Base-by-base conservation (phyloP, 1,139 yeast genomes). In the Blastobotrys raffinosifermentans region DNA sequence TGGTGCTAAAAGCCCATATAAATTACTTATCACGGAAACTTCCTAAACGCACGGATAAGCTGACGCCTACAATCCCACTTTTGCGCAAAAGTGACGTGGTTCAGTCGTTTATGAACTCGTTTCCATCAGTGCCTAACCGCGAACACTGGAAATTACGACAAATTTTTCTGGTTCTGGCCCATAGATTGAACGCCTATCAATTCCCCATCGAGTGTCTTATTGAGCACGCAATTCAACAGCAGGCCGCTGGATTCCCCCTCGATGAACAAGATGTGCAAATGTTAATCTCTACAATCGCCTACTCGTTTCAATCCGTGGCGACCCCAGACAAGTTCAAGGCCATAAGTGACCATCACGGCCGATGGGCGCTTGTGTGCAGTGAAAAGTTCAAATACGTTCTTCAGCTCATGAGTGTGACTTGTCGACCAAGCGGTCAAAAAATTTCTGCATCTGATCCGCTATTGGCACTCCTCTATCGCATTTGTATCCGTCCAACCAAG, bases 111-210 rank as follows among this genome's bases (percentile, higher is more conserved):
- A 43, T 58, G 13, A 32, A 38, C 11, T 8, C 27, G 11, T 8
- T 25, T 8, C 27, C 27, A 13, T 14, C 7, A 13, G 26, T 42
- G 11, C 69, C 69, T 1, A 31, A 32, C 0, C 30, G 45, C 4
- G 64, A 69, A 20, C 64, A 49, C 40, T 67, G 71, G 63, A 48
- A 61, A 9, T 43, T 58, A 16, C 60, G 66, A 35, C 60, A 60
- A 34, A 54, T 66, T 23, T 65, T 73, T 35, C 62, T 67, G 42
- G 60, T 59, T 23, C 51, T 63, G 0, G 47, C 71, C 1, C 74
- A 73, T 45, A 44, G 60, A 16, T 30, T 67, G 4, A 50, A 63
- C 35, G 72, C 73, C 0, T 44, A 53, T 9, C 54, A 16, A 49
- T 69, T 39, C 31, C 64, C 39, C 38, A 61, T 49, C 46, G 39